Evolutionary conservation across 176 grass and related monocot species (phyloP), one percentile per base, ranked within the genome.

Genomic region (Aegilops umbellulata): DNA sequence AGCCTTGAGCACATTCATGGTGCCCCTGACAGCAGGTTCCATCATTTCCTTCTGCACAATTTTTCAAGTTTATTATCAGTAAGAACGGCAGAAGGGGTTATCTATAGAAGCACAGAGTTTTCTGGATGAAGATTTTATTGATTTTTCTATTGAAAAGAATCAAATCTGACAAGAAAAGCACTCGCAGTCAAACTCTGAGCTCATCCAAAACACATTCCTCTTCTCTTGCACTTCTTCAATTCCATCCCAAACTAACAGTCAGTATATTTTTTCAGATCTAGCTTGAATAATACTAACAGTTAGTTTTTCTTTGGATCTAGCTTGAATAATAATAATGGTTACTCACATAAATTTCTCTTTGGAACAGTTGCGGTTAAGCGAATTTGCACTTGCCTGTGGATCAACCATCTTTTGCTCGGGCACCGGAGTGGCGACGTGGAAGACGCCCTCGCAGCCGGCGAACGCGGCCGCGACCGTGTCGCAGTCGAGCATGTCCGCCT

Each of bases 401-500:
- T 91, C 58, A 16, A 66, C n/a, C 7, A 85, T 65, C 73, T 85
- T 72, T 1, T 75, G 55, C 0, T 72, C 13, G n/a, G 90, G 86
- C 13, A 88, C 85, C 15, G 93, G 93, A 80, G 76, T 78, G 8
- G 93, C 93, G 36, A 90, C 60, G 42, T 95, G 93, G 81, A 95
- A 92, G 66, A 95, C 90, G 47, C 87, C 87, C 60, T 84, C 51
- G 29, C 93, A 95, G 2, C 88, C 88, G 3, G 76, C 79, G 41
- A 92, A 82, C 4, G 90, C 93, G 2, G 88, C 62, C 23, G 55
- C 61, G 49, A 95, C 30, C 22, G 83, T 69, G 79, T 90, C 78
- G 51, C 72, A 39, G 8, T 92, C 88, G n/a, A 95, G 88, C 89
- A 92, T 7, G 80, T 95, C 88, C 25, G 93, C 90, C 73, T 86